phyloP scores from a whole-genome alignment of 371 early-diverging fungal species.

The Quaeritorhiza haematococci region DNA sequence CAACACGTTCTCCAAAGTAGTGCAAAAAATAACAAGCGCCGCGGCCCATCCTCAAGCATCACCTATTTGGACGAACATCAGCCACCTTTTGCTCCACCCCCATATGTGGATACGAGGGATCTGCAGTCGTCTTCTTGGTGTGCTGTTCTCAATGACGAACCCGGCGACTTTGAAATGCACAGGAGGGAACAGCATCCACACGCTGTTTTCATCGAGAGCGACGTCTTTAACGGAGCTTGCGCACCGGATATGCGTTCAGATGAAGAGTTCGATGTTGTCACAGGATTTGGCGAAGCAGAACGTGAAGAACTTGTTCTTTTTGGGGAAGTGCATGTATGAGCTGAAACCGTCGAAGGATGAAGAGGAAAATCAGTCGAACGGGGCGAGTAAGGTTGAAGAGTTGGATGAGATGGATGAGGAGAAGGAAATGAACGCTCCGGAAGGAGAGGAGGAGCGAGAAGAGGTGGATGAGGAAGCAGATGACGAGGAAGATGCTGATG shows the following conservation, averaged over 20 bases:
- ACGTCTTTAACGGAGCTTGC: slow-evolving; percentile 51
- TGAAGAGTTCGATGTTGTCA: slow-evolving; percentile 54
- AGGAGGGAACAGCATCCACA: slow-evolving; percentile 22
- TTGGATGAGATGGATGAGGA: background rate
- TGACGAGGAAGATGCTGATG: slow-evolving; percentile 20
- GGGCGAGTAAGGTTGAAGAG: background rate
- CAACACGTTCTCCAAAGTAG: slow-evolving; percentile 65
- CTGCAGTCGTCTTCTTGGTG: slow-evolving; percentile 67
- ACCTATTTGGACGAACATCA: slow-evolving; percentile 50
- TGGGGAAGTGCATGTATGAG: slow-evolving; percentile 70
- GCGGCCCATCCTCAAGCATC: background rate
- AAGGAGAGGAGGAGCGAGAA: slow-evolving; percentile 14
- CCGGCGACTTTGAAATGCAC: slow-evolving; percentile 44
- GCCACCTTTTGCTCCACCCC: slow-evolving; percentile 65
- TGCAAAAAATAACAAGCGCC: slow-evolving; percentile 43
- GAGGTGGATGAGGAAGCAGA: slow-evolving; percentile 41
- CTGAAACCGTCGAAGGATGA: background rate
- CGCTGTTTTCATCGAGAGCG: slow-evolving; percentile 38
- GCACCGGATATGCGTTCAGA: slow-evolving; percentile 61
- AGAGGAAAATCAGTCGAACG: slow-evolving; percentile 1
- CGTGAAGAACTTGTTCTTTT: slow-evolving; percentile 89
- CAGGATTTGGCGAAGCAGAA: slow-evolving; percentile 80
- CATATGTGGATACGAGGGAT: slow-evolving; percentile 84
- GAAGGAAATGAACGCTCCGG: slow-evolving; percentile 10
- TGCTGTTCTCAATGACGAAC: slow-evolving; percentile 64